Evolutionary conservation across 1,139 yeast genomes (phyloP).

Genomic region (Zygosaccharomyces pseudobailii): DNA sequence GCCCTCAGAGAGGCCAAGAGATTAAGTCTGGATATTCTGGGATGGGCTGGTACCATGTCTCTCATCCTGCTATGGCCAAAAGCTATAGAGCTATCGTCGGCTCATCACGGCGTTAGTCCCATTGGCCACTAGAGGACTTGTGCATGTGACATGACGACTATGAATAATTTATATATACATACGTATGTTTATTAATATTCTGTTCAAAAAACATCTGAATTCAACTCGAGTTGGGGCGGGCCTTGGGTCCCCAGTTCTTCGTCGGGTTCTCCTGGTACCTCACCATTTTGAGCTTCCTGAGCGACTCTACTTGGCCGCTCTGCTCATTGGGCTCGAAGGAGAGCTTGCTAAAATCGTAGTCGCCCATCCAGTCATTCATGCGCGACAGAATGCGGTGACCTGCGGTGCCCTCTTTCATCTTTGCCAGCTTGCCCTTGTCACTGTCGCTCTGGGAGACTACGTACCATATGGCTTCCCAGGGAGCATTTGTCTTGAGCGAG

Average conservation of each 20-base stretch:
- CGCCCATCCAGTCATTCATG: constrained; percentile 30
- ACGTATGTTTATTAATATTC: background rate
- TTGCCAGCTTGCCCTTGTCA: constrained; percentile 34
- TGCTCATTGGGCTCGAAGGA: constrained; percentile 52
- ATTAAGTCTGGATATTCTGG: constrained; percentile 15
- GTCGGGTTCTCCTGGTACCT: constrained; percentile 89
- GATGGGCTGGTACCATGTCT: constrained; percentile 21
- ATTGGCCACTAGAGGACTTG: background rate
- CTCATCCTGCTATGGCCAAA: constrained; percentile 29
- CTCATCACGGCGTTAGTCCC: constrained; percentile 1
- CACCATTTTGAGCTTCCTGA: constrained; percentile 74
- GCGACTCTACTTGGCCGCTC: constrained; percentile 49
- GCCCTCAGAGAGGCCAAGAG: constrained; percentile 22
- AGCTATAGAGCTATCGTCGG: constrained; percentile 10
- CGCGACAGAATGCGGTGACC: constrained; percentile 59
- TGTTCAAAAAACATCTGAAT: background rate
- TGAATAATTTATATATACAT: background rate
- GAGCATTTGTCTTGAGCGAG: constrained; percentile 84
- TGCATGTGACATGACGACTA: background rate
- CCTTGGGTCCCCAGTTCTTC: constrained; percentile 95
- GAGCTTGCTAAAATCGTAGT: constrained; percentile 31
- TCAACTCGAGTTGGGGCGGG: constrained; percentile 46
- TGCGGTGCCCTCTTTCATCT: constrained; percentile 49
- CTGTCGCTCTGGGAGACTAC: constrained; percentile 64
- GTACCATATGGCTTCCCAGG: constrained; percentile 73